A percentile compares a stretch with the other conserved stretches of the same genome.
Conservation (phyloP, 1,139 yeast genomes). For the Yamadazyma buinensis region DNA sequence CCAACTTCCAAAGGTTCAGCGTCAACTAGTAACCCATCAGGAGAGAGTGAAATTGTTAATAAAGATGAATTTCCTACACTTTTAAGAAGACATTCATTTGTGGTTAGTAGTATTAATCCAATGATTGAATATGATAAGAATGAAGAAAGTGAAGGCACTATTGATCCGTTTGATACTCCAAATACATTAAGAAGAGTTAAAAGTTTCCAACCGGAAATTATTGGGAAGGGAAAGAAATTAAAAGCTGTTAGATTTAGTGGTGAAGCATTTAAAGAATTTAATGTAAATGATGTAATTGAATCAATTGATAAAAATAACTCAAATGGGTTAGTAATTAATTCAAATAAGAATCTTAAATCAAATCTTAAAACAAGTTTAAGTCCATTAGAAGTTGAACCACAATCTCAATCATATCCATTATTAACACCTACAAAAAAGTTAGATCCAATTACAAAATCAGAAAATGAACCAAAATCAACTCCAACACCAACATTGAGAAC, state of each 20-base stretch:
- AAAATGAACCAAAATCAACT: neutral
- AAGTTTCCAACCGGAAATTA: slow-evolving; percentile 8
- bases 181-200: slow-evolving; percentile 5
- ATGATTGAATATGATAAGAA: neutral
- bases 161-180: slow-evolving; percentile 13
- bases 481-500: neutral
- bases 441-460: neutral
- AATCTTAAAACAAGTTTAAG: neutral
- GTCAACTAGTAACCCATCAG: neutral
- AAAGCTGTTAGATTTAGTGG: slow-evolving; percentile 10
- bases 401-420: neutral
- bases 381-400: neutral
- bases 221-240: slow-evolving; percentile 1
- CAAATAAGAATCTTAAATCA: neutral
- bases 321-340: neutral
- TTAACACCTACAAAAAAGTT: neutral
- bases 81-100: slow-evolving; percentile 6
- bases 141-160: slow-evolving; percentile 10
- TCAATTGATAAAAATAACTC: no score
- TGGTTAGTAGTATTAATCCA: no score
- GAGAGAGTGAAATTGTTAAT: neutral
- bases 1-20: neutral
- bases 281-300: neutral
- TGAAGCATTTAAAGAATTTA: neutral
- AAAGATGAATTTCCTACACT: slow-evolving; percentile 1